Evolutionary conservation across 2,329 filamentous ascomycete species (phyloP).

Genomic region (Exophiala mesophila): DNA sequence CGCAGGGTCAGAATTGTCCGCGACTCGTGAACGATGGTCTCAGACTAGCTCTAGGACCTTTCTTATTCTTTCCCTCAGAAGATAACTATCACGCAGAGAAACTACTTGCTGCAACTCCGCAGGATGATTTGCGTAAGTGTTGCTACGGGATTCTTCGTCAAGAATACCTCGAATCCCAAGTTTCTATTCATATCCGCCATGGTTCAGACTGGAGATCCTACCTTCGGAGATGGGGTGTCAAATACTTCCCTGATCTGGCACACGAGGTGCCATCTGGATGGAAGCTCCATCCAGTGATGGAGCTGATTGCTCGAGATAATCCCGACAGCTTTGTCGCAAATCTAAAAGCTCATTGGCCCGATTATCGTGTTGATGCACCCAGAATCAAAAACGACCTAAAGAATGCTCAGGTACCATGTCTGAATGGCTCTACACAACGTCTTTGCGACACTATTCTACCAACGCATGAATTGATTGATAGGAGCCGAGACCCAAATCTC

Average conservation of each 20-base stretch:
- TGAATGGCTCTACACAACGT: background rate
- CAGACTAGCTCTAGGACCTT: background rate
- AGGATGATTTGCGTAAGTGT: slow-evolving; percentile 3
- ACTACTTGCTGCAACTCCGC: slow-evolving; percentile 10
- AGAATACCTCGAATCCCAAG: slow-evolving; percentile 10
- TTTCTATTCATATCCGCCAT: slow-evolving; percentile 5
- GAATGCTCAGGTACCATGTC: slow-evolving; percentile 7
- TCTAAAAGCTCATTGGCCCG: slow-evolving; percentile 11
- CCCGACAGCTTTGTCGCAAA: slow-evolving; percentile 13
- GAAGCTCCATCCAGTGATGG: slow-evolving; percentile 4
- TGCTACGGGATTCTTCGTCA: slow-evolving; percentile 9
- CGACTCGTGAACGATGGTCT: slow-evolving; percentile 5
- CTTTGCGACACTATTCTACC: slow-evolving; percentile 11
- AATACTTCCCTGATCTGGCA: slow-evolving; percentile 7
- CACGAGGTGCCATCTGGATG: background rate
- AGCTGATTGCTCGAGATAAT: slow-evolving; percentile 10
- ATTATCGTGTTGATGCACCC: slow-evolving; percentile 5
- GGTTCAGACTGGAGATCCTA: slow-evolving; percentile 6
- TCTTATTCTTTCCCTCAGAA: slow-evolving; percentile 12
- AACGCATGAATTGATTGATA: slow-evolving; percentile 6
- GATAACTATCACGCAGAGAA: slow-evolving; percentile 9
- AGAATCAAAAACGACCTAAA: slow-evolving; percentile 6
- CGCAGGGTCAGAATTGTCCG: too few species aligned
- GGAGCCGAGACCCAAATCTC: slow-evolving; percentile 1
- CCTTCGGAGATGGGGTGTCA: slow-evolving; percentile 6